These are phyloP conservation scores for Euclidium syriacum DNA, from an alignment of 345 rosid species.

Conservation along the genomic window DNA sequence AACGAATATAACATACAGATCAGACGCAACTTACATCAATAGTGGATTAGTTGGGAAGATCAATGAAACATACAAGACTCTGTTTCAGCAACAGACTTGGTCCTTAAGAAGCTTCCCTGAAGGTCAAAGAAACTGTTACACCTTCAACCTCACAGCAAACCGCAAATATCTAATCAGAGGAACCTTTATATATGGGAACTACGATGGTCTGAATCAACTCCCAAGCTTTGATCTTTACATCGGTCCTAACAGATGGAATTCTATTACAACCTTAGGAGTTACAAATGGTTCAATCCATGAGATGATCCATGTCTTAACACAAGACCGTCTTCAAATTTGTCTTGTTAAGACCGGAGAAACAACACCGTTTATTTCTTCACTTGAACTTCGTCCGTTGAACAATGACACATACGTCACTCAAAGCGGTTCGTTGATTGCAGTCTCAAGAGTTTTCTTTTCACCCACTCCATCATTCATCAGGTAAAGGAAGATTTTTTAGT, in stretches of 20 bases:
- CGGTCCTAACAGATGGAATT: constrained; percentile 28
- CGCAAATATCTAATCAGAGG: constrained; percentile 23
- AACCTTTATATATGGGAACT: constrained; percentile 28
- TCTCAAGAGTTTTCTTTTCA: constrained; percentile 15
- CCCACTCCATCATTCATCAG: constrained; percentile 5
- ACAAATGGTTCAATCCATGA: constrained; percentile 2
- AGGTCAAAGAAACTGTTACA: constrained; percentile 34
- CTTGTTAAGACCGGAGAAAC: constrained; percentile 29
- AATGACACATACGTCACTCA: constrained; percentile 12
- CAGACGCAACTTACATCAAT: constrained; percentile 10
- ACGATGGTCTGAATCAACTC: neutral
- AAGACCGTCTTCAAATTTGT: constrained; percentile 22
- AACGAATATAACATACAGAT: constrained; percentile 22
- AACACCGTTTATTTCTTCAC: constrained; percentile 25
- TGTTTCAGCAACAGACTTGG: constrained; percentile 23
- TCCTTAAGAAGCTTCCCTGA: constrained; percentile 30
- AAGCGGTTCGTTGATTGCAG: constrained; percentile 14
- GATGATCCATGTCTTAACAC: constrained; percentile 21
- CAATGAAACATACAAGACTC: neutral
- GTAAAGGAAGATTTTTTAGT: neutral
- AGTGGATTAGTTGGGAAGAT: constrained; percentile 7
- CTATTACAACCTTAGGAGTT: neutral
- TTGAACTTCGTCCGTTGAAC: constrained; percentile 24
- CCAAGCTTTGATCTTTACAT: constrained; percentile 28
- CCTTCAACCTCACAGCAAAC: constrained; percentile 11